Percentiles rank a stretch among this genome's conserved stretches.
Conservation (phyloP, 2,329 filamentous ascomycete species). For the Sporothrix sp. region DNA sequence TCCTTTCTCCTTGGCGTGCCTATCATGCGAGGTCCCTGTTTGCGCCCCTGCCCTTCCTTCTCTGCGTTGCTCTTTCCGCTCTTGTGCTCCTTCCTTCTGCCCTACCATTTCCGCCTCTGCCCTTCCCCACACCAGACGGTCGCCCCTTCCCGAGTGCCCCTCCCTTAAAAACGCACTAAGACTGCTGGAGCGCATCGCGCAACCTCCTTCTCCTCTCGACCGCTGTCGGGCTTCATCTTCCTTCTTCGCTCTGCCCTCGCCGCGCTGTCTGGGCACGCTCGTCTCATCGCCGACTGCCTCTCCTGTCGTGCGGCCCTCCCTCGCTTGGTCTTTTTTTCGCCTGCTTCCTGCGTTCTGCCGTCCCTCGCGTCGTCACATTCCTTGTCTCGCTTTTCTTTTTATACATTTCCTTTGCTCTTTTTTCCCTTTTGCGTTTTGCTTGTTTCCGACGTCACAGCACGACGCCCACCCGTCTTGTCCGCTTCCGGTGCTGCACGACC, state of each 20-base stretch:
- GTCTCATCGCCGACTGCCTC: not conserved
- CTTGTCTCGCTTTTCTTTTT: not conserved
- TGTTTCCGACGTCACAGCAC: not conserved
- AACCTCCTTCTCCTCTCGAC: not conserved
- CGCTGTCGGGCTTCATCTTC: not conserved
- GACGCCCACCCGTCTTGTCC: no score
- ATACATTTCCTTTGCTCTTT: not conserved
- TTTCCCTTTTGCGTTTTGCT: not conserved
- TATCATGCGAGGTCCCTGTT: no score
- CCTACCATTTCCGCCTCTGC: not conserved
- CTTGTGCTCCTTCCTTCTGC: slow-evolving; percentile 1
- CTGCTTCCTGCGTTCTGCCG: not conserved
- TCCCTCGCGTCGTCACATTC: no score
- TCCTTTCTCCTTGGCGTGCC: no score
- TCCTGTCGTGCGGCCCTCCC: not conserved
- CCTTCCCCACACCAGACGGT: no score
- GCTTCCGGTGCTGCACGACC: no score
- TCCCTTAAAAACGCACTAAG: slow-evolving; percentile 4
- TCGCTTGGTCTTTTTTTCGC: not conserved
- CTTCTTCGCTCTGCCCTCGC: not conserved
- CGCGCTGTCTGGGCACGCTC: not conserved
- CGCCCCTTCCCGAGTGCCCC: slow-evolving; percentile 6
- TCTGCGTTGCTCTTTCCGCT: no score
- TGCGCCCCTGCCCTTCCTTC: slow-evolving; percentile 5
- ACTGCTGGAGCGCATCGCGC: slow-evolving; percentile 8